Conservation (phyloP, 2,329 filamentous ascomycete genomes). For the Thelonectria blattea region DNA sequence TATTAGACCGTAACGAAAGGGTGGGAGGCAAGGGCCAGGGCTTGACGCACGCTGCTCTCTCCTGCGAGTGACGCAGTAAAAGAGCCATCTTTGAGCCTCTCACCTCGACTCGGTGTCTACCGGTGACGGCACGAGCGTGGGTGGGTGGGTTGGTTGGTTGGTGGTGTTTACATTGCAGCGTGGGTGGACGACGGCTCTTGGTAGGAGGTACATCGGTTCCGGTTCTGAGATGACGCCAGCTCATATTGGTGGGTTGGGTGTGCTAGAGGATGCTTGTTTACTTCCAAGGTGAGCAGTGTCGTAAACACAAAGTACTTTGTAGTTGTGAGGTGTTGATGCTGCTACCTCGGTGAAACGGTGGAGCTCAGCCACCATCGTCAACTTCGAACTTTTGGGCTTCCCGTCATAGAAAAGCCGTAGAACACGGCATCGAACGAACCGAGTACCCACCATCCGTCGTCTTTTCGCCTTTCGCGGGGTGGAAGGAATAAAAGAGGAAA, state of each 20-base stretch:
- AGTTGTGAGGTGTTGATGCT: neutral
- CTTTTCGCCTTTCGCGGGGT: constrained; percentile 11
- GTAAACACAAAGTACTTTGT: neutral
- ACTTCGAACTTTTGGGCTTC: neutral
- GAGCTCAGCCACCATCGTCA: neutral
- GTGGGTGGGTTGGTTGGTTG: constrained; percentile 4
- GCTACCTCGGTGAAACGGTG: neutral
- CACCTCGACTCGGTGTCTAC: constrained; percentile 25
- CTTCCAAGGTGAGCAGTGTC: neutral
- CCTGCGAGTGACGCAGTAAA: neutral
- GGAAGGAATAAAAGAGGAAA: neutral
- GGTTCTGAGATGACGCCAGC: neutral
- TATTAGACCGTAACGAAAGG: constrained; percentile 17
- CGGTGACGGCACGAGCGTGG: constrained; percentile 20
- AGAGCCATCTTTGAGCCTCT: constrained; percentile 1
- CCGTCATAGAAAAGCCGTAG: neutral
- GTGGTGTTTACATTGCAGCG: neutral
- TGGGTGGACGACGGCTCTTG: constrained; percentile 10
- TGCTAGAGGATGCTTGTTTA: neutral
- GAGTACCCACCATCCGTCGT: neutral
- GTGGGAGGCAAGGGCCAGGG: constrained; percentile 2
- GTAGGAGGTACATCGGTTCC: constrained; percentile 6
- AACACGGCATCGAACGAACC: neutral
- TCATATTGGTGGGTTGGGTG: neutral
- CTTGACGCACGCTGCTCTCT: constrained; percentile 3